These are phyloP conservation scores for Candida gigantensis DNA, from an alignment of 1,139 yeast species.

Conservation along the genomic window DNA sequence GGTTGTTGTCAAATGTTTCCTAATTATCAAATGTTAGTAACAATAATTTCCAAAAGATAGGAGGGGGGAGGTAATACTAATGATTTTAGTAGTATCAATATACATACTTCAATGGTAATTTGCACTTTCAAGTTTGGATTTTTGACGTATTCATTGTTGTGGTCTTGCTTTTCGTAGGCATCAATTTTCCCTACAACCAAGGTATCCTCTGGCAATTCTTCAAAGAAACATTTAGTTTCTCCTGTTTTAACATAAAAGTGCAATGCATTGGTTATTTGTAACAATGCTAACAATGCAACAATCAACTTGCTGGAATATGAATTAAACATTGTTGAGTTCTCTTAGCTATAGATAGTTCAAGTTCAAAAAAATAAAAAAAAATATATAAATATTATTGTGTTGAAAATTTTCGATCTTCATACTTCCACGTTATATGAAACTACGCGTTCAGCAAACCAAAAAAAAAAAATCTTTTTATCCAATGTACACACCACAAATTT, in stretches of 20 bases:
- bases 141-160: slow-evolving; percentile 29
- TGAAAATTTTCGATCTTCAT: slow-evolving; percentile 11
- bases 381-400: slow-evolving; percentile 1
- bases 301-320: slow-evolving; percentile 1
- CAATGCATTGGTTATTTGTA: slow-evolving; percentile 31
- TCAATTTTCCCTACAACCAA: slow-evolving; percentile 49
- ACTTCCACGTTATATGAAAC: slow-evolving; percentile 9
- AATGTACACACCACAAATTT: slow-evolving; percentile 3
- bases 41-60: neutral
- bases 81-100: no score
- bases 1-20: slow-evolving; percentile 52
- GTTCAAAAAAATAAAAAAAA: neutral
- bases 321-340: slow-evolving; percentile 3
- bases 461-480: neutral
- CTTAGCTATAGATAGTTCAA: neutral
- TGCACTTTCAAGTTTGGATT: slow-evolving; percentile 36
- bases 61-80: no score
- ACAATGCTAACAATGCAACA: slow-evolving; percentile 13
- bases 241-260: slow-evolving; percentile 50
- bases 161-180: slow-evolving; percentile 39
- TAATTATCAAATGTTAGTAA: slow-evolving; percentile 20
- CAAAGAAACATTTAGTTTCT: slow-evolving; percentile 48
- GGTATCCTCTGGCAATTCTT: slow-evolving; percentile 44
- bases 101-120: slow-evolving; percentile 42
- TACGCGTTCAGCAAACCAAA: slow-evolving; percentile 3